phyloP scores from a whole-genome alignment of 352 stramenopile species.

The Hyaloperonospora brassicae region DNA sequence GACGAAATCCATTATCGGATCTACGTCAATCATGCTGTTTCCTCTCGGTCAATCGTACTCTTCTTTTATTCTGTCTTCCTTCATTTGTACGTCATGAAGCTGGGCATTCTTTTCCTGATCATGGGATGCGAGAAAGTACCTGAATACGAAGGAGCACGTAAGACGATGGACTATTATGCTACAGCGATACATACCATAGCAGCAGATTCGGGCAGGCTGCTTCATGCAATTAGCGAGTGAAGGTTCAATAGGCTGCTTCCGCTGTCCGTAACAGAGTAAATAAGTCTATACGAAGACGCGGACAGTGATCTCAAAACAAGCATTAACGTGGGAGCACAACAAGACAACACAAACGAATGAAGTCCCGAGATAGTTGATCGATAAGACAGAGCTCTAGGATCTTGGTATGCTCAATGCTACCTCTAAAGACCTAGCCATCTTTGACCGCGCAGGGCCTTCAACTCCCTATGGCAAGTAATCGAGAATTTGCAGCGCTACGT shows the following conservation, averaged over 20 bases:
- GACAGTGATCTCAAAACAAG: too few relatives aligned
- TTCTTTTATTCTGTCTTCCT: neutral
- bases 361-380: neutral
- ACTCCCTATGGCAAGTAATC: too few relatives aligned
- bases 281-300: neutral
- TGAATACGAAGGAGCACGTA: neutral
- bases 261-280: neutral
- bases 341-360: neutral
- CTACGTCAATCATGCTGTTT: neutral
- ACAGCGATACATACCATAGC: neutral
- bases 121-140: neutral
- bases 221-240: neutral
- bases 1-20: neutral
- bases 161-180: neutral
- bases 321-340: neutral
- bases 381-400: neutral
- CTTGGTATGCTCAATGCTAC: neutral
- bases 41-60: neutral
- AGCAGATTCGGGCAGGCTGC: neutral
- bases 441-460: neutral
- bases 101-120: neutral
- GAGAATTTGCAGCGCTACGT: too few relatives aligned
- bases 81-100: neutral
- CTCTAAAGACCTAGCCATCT: neutral
- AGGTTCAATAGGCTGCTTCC: neutral